Percentiles rank a stretch among this genome's conserved stretches.
phyloP scores from a whole-genome alignment of 768 basidiomycete genomes.

The Dacryopinax primogenitus region DNA sequence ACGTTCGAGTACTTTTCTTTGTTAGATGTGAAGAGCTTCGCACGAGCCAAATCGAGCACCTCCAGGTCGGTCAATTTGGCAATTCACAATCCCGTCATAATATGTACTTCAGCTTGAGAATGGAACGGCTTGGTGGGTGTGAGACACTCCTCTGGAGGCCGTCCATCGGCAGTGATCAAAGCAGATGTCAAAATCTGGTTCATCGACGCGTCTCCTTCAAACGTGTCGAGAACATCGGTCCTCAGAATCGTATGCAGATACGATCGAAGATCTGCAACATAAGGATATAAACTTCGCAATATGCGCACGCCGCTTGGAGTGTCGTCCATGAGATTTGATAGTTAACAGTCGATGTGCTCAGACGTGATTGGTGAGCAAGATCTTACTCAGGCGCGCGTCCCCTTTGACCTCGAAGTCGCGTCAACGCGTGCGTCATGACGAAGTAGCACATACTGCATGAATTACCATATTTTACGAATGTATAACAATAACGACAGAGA shows the following conservation, averaged over 20 bases:
- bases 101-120: neutral
- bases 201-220: neutral
- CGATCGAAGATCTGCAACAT: neutral
- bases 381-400: too few relatives aligned
- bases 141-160: neutral
- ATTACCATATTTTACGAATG: too few relatives aligned
- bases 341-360: too few relatives aligned
- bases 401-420: too few relatives aligned
- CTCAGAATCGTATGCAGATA: neutral
- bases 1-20: slow-evolving; percentile 32
- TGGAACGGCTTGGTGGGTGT: neutral
- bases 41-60: neutral
- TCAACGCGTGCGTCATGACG: too few relatives aligned
- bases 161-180: neutral
- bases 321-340: neutral
- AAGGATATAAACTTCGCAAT: neutral
- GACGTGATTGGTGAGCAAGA: too few relatives aligned
- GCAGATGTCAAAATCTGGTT: neutral
- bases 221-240: neutral
- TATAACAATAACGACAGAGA: neutral
- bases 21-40: neutral
- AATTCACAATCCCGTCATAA: neutral
- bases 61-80: neutral
- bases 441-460: too few relatives aligned
- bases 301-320: neutral